Conservation (phyloP, 2,329 filamentous ascomycete species). For the Epichloe gansuensis region DNA sequence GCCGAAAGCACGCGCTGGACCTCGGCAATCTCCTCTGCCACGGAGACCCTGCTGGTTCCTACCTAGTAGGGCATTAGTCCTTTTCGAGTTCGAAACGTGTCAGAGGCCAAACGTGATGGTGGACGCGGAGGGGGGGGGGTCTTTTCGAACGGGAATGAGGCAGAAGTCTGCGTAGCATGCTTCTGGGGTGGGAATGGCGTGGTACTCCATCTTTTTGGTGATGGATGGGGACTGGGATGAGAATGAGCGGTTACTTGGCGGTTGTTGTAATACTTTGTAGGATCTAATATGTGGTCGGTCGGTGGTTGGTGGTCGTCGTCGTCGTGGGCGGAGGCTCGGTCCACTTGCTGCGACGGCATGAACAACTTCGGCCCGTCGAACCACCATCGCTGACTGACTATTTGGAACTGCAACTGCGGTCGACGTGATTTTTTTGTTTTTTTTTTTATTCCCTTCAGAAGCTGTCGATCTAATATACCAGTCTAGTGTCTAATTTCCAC, state of each 20-base stretch:
- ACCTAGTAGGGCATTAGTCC: constrained; percentile 35
- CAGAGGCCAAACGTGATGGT: neutral
- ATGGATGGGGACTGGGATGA: neutral
- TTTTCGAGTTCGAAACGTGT: neutral
- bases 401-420: too few species aligned
- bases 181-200: constrained; percentile 48
- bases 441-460: too few species aligned
- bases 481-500: too few species aligned
- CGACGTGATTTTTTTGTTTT: too few species aligned
- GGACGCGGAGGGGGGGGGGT: neutral
- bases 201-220: constrained; percentile 28
- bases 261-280: too few species aligned
- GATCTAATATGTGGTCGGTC: too few species aligned
- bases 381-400: too few species aligned
- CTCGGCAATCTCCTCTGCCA: constrained; percentile 73
- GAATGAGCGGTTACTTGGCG: neutral
- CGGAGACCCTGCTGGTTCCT: constrained; percentile 64
- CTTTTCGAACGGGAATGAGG: constrained; percentile 56
- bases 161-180: constrained; percentile 84
- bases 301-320: too few species aligned
- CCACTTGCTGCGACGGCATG: too few species aligned
- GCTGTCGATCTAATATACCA: too few species aligned
- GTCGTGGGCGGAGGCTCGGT: too few species aligned
- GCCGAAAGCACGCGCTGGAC: constrained; percentile 75
- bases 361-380: too few species aligned